A percentile compares a stretch with the other conserved stretches of the same genome.
Evolutionary conservation across 2,329 filamentous ascomycete species (phyloP).

Genomic region (Aspergillus puulaauensis): DNA sequence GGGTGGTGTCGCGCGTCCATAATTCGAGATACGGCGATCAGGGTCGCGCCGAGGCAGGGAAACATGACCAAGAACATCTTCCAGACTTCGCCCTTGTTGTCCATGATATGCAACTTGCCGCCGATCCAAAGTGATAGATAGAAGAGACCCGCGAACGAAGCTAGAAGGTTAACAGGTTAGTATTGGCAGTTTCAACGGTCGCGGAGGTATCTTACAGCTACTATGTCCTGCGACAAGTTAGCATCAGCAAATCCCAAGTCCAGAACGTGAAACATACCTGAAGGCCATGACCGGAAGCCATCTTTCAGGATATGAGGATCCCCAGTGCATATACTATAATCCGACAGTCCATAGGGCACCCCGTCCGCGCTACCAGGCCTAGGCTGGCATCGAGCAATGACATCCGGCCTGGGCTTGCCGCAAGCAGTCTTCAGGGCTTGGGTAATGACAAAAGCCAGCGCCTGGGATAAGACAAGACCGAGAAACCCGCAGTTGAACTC

Average conservation of each 20-base stretch:
- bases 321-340: conserved; percentile 52
- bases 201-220: conserved; percentile 16
- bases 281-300: conserved; percentile 60
- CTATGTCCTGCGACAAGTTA: conserved; percentile 23
- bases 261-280: conserved; percentile 36
- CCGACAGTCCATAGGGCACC: conserved; percentile 43
- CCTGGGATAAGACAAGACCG: conserved; percentile 55
- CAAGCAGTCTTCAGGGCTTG: conserved; percentile 59
- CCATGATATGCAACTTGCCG: conserved; percentile 60
- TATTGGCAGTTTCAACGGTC: background rate
- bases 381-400: conserved; percentile 57
- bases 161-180: conserved; percentile 33
- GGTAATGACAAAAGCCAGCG: conserved; percentile 58
- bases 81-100: conserved; percentile 62
- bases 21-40: conserved; percentile 58
- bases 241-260: conserved; percentile 1
- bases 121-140: conserved; percentile 60
- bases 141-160: conserved; percentile 59
- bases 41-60: conserved; percentile 53
- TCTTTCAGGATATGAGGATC: conserved; percentile 55
- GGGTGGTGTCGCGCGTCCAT: conserved; percentile 64
- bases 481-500: conserved; percentile 61
- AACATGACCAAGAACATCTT: conserved; percentile 56
- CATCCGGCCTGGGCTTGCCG: conserved; percentile 59
- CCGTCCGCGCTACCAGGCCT: conserved; percentile 34